Conservation (phyloP, 257 asterid species). For the Lavandula angustifolia region DNA sequence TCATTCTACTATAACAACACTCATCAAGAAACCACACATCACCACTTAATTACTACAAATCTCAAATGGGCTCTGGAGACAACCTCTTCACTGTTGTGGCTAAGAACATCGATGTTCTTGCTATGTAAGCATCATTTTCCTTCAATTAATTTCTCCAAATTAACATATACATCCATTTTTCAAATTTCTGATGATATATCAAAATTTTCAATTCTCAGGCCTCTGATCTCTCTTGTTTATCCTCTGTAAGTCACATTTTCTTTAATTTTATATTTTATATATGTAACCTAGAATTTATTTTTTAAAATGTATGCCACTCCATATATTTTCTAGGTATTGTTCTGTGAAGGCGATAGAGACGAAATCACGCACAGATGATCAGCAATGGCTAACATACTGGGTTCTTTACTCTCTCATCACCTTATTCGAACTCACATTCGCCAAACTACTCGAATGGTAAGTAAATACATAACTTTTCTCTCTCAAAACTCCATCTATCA, state of each 20-base stretch:
- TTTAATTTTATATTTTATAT: neutral
- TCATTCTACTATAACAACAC: too few relatives aligned
- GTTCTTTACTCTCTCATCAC: constrained; percentile 85
- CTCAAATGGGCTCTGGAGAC: constrained; percentile 72
- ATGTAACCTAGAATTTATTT: too few relatives aligned
- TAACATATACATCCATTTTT: neutral
- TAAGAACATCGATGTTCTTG: constrained; percentile 86
- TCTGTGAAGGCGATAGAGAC: constrained; percentile 89
- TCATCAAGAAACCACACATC: neutral
- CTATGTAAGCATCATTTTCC: constrained; percentile 54
- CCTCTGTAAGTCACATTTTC: constrained; percentile 69
- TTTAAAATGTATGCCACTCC: neutral
- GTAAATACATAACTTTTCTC: neutral
- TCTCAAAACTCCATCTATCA: too few relatives aligned
- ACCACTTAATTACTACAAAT: neutral
- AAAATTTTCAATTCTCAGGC: constrained; percentile 49
- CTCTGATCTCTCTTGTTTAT: constrained; percentile 76
- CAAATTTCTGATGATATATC: neutral
- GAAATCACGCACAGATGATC: constrained; percentile 64
- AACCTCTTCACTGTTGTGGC: constrained; percentile 70
- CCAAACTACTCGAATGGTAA: constrained; percentile 73
- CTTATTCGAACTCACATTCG: constrained; percentile 80
- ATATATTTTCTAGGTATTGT: constrained; percentile 49
- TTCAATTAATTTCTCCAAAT: neutral
- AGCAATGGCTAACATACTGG: constrained; percentile 98